Evolutionary conservation across 225 moss, liverwort and hornwort genomes (phyloP).

Genomic region (Rhytidiadelphus loreus): DNA sequence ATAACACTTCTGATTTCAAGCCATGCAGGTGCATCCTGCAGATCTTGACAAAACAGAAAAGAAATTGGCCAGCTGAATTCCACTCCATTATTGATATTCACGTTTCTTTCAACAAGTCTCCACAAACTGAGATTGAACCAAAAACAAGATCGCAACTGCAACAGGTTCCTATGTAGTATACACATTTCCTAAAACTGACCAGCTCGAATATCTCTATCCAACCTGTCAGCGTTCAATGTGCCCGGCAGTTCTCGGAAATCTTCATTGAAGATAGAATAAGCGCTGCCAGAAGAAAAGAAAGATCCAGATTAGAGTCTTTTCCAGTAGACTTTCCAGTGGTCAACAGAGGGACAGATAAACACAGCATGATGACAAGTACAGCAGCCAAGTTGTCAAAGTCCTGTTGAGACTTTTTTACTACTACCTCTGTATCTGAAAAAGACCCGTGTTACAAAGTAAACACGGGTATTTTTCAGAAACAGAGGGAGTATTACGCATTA

Average conservation of each 20-base stretch:
- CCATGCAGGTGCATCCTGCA: not conserved
- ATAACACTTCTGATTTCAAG: not conserved
- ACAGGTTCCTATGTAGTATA: not conserved
- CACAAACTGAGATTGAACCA: not conserved
- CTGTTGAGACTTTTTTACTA: too few relatives aligned
- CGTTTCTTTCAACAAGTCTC: not conserved
- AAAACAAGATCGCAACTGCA: not conserved
- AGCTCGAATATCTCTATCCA: constrained; percentile 56
- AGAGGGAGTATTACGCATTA: too few relatives aligned
- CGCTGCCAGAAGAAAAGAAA: constrained; percentile 7
- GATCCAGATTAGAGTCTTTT: not conserved
- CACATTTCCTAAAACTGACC: constrained; percentile 32
- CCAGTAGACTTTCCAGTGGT: not conserved
- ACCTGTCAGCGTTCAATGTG: constrained; percentile 47
- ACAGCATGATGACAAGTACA: not conserved
- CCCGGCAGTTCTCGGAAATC: constrained; percentile 44
- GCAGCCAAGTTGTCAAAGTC: not conserved
- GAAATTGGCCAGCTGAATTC: not conserved
- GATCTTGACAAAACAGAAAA: not conserved
- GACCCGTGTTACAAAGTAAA: too few relatives aligned
- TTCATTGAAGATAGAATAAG: constrained; percentile 52
- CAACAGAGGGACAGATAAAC: not conserved
- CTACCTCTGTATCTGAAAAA: too few relatives aligned
- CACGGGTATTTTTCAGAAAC: too few relatives aligned
- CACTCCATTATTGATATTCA: not conserved